Base-by-base conservation (phyloP, 208 protist genomes). In the Acanthamoeba royreba region DNA sequence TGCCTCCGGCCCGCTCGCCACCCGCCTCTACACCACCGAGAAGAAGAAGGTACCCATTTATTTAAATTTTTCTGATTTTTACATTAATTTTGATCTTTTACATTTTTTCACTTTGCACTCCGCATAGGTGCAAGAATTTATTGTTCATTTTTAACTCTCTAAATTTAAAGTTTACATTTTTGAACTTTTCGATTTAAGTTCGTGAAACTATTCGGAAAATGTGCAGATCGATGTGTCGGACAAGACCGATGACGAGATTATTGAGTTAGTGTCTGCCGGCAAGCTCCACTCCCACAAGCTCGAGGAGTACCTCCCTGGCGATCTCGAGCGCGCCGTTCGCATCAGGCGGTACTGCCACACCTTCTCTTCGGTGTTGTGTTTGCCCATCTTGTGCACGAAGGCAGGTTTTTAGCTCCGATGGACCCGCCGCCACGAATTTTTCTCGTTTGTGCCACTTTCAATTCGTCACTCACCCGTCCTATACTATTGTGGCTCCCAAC, bases 171-270 rank as follows among this genome's bases (percentile, higher is more conserved):
- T n/a, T n/a, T n/a, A n/a, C 7, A 33, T 52, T 13, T n/a, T 2
- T 2, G 19, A 8, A 43, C 38, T 77, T 77, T 77, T 77, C 38
- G 38, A 3, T 42, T 9, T 17, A 4, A 33, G 19, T 42, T 5
- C 35, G 4, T n/a, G 38, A 1, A 33, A 77, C 52, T 28, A 61
- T 28, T 28, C 17, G 25, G 25, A 61, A 25, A 61, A 61, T 28
- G 4, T 42, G 9, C 17, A 88, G 43, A 66, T 88, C 31, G 81
- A 88, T 61, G 33, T 92, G 33, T 55, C 87, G 2, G 87, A 92
- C 55, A 92, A 81, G 93, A 93, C 42, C 89, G 93, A 94, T 46
- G 87, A 93, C 35, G 87, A 94, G 89, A 93, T 94, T n/a, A 49
- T 93, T 19, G 87, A 69, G 33, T 22, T 88, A 15, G 87, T 93